Conservation (phyloP, 345 rosid species). For the Eucalyptus victrix region DNA sequence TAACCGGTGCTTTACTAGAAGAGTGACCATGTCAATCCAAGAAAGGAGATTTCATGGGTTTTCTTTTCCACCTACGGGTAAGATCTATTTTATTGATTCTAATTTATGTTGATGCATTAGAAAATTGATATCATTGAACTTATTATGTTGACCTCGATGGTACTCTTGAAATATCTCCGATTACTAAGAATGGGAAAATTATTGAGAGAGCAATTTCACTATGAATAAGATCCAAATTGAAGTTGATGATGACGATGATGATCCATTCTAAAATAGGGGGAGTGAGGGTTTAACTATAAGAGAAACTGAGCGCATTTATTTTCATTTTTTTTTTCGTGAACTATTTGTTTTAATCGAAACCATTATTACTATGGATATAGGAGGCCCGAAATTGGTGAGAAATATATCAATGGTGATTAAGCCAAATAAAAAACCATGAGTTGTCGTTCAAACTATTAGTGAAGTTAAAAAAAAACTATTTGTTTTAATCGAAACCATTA, state of each 20-base stretch:
- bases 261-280: conserved; percentile 76
- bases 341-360: neutral
- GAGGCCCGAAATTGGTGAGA: conserved; percentile 51
- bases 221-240: conserved; percentile 14
- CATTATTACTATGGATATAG: conserved; percentile 18
- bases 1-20: conserved; percentile 58
- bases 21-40: conserved; percentile 38
- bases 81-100: neutral
- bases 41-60: conserved; percentile 50
- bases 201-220: conserved; percentile 20
- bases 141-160: conserved; percentile 33
- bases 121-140: neutral
- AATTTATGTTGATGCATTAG: neutral
- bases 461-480: conserved; percentile 25
- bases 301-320: neutral
- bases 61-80: neutral
- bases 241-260: conserved; percentile 44
- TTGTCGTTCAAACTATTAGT: conserved; percentile 92
- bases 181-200: conserved; percentile 32
- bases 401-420: conserved; percentile 79
- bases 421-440: conserved; percentile 96
- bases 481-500: neutral
- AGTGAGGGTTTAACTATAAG: conserved; percentile 1
- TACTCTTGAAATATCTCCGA: conserved; percentile 39
- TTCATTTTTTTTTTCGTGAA: neutral